Percentiles rank a stretch among this genome's conserved stretches.
Evolutionary conservation across 2,329 filamentous ascomycete species (phyloP).

Genomic region (Fusarium kyushuense): DNA sequence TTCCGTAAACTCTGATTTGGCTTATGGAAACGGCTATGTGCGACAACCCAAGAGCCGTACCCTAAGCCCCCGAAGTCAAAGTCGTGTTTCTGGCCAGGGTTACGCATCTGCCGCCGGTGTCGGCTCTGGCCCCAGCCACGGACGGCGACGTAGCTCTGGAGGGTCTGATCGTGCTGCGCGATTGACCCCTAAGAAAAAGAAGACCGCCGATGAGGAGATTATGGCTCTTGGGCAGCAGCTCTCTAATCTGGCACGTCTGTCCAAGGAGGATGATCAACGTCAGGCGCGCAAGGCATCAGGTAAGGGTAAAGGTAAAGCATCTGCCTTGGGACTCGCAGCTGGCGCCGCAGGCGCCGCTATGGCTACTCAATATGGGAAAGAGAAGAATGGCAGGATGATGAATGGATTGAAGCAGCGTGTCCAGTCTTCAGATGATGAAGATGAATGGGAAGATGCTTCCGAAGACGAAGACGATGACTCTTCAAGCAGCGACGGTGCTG

Average conservation of each 20-base stretch:
- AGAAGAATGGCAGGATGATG: conserved; percentile 53
- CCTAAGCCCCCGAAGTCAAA: conserved; percentile 45
- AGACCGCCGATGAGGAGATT: conserved; percentile 69
- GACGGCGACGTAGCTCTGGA: conserved; percentile 35
- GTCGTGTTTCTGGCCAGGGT: conserved; percentile 36
- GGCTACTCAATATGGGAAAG: conserved; percentile 54
- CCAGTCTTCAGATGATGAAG: conserved; percentile 59
- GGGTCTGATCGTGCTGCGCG: conserved; percentile 35
- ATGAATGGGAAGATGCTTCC: conserved; percentile 53
- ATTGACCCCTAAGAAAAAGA: conserved; percentile 47
- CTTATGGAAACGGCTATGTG: conserved; percentile 73
- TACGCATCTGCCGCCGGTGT: conserved; percentile 20
- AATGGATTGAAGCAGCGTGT: conserved; percentile 57
- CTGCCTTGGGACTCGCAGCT: conserved; percentile 42
- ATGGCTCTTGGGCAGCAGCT: conserved; percentile 67
- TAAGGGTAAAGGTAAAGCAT: conserved; percentile 44
- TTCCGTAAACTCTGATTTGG: conserved; percentile 75
- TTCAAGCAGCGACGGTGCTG: conserved; percentile 51
- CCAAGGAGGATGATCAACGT: conserved; percentile 64
- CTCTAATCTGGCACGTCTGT: conserved; percentile 63
- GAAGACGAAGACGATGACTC: conserved; percentile 61
- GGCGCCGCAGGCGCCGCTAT: conserved; percentile 58
- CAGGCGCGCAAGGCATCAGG: conserved; percentile 46
- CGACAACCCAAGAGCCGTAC: conserved; percentile 53
- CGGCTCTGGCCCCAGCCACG: conserved; percentile 26